Evolutionary conservation across 2,329 filamentous ascomycete species (phyloP), one percentile per base, ranked within the genome.

Genomic region (Aspergillus alliaceus): DNA sequence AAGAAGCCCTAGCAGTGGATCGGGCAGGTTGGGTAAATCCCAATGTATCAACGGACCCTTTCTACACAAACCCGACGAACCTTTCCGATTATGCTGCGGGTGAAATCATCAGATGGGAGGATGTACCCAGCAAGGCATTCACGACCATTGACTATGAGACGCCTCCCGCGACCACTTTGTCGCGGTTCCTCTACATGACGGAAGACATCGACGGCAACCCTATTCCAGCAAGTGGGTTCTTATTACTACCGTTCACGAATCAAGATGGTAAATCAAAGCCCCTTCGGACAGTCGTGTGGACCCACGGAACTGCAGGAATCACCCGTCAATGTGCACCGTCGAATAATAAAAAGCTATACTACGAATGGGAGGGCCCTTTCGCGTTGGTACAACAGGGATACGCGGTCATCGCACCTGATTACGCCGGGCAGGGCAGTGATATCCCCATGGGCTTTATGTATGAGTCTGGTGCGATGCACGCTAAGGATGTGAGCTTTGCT

Each of bases 391-490:
- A 52, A 24, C 29, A 48, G 11, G 54, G 54, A 1, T 57, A 57
- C 12, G 40, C 40, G 4, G 54, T 53, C 22, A 22, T 57, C 9
- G 54, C 54, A 1, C 54, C 54, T 4, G 49, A 57, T n/a, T 57
- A 57, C 22, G 54, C 54, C 6, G 54, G 54, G 4, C 49, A 53
- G 25, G 49, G 54, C 8, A 57, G 54, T 6, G 32, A 47, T 31
- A 49, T 47, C 25, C 37, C 47, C 7, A 32, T 24, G 47, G 49
- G 42, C 3, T 57, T 57, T 32, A 48, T 53, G 39, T 53, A 53
- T 22, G 32, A 40, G 18, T 24, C 54, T 0, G 54, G 54, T 6
- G 31, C 34, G 2, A 4, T 51, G 22, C 54, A 56, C 22, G 54
- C 39, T 3, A 18, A 25, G 3, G 54, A 56, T 11, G 48, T 56